These are phyloP conservation scores for Aspergillus homomorphus DNA, from an alignment of 495 filamentous ascomycete species.

Conservation along the genomic window DNA sequence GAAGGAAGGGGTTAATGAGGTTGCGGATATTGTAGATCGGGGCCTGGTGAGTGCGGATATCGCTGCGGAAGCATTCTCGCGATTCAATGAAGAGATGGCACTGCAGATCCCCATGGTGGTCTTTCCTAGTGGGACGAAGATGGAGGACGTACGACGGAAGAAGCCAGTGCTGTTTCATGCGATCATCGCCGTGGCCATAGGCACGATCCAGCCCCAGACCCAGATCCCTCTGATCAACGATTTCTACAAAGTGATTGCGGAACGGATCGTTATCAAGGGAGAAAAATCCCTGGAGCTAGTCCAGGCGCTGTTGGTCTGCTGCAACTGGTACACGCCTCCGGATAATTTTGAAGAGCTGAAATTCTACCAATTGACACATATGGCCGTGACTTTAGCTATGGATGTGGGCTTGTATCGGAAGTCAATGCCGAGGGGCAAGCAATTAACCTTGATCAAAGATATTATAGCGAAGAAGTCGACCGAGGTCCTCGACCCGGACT, in stretches of 20 bases:
- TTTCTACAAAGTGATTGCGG: conserved; percentile 67
- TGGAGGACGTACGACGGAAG: conserved; percentile 61
- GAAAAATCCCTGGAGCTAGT: conserved; percentile 85
- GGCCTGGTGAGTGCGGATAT: conserved; percentile 60
- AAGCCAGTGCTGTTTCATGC: conserved; percentile 81
- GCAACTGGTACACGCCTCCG: conserved; percentile 81
- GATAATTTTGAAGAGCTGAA: conserved; percentile 83
- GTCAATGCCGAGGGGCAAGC: conserved; percentile 22
- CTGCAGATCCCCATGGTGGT: conserved; percentile 76
- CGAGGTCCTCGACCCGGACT: conserved; percentile 54
- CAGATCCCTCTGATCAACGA: conserved; percentile 65
- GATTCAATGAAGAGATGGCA: conserved; percentile 66
- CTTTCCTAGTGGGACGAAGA: conserved; percentile 64
- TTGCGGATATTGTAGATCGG: conserved; percentile 68
- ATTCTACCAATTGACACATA: conserved; percentile 84
- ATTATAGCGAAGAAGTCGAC: conserved; percentile 38
- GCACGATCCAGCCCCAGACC: conserved; percentile 54
- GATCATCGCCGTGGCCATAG: conserved; percentile 67
- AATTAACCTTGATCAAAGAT: conserved; percentile 31
- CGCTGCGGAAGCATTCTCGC: conserved; percentile 63
- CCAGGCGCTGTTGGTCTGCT: conserved; percentile 70
- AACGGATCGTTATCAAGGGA: conserved; percentile 68
- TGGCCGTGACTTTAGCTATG: conserved; percentile 80
- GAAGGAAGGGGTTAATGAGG: conserved; percentile 21
- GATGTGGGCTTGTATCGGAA: conserved; percentile 76